A percentile compares a stretch with the other conserved stretches of the same genome.
Evolutionary conservation across 441 rosid species (phyloP).

Genomic region (Bocquillonia castaneifolia): DNA sequence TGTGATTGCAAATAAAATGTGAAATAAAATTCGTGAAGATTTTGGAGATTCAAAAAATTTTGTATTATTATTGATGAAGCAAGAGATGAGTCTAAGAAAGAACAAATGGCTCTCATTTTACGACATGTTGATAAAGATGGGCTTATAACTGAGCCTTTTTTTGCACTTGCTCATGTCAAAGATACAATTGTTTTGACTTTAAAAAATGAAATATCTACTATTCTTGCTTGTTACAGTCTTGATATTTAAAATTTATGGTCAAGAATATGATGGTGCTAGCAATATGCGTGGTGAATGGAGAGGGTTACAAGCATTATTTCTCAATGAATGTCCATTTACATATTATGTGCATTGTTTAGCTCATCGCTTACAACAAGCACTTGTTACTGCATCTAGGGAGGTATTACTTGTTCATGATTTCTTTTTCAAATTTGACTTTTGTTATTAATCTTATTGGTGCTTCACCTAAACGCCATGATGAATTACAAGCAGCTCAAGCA

Average conservation of each 20-base stretch:
- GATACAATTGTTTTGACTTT: neutral
- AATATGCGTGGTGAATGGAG: neutral
- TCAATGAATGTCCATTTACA: neutral
- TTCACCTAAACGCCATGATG: neutral
- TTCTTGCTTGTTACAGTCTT: neutral
- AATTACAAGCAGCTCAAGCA: neutral
- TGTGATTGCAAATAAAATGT: too few species aligned
- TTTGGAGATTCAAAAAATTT: neutral
- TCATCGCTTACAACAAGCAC: neutral
- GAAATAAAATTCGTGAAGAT: neutral
- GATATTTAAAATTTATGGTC: too few species aligned
- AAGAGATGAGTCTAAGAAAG: neutral
- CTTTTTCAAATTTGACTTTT: neutral
- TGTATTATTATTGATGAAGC: neutral
- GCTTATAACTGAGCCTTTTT: neutral
- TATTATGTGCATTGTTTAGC: slow-evolving; percentile 11
- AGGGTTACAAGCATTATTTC: neutral
- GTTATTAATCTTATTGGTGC: neutral
- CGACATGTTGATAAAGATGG: neutral
- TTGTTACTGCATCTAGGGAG: neutral
- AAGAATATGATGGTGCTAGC: too few species aligned
- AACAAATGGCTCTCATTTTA: neutral
- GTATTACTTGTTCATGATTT: neutral
- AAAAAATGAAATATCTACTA: neutral
- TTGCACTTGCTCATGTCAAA: neutral